These are phyloP conservation scores for Quercus phellos DNA, from an alignment of 331 rosid genomes.

Conservation along the genomic window DNA sequence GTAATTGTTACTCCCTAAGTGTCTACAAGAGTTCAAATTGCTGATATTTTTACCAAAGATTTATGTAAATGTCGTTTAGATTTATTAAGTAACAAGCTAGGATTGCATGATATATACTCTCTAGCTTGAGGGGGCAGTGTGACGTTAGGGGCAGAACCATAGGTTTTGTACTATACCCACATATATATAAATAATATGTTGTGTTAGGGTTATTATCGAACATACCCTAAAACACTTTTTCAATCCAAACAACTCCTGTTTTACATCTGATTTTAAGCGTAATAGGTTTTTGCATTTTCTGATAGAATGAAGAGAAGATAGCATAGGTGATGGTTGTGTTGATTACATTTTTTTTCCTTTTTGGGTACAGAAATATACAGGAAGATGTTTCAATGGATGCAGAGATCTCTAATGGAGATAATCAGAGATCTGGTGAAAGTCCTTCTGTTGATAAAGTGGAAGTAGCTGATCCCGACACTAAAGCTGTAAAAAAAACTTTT, in stretches of 20 bases:
- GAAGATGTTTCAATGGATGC: slow-evolving; percentile 57
- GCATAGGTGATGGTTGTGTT: slow-evolving; percentile 6
- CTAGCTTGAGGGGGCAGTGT: too few relatives aligned
- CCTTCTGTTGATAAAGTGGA: slow-evolving; percentile 44
- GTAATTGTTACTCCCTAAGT: too few relatives aligned
- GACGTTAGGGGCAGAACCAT: too few relatives aligned
- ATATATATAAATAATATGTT: too few relatives aligned
- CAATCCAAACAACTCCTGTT: neutral
- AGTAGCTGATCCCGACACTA: slow-evolving; percentile 45
- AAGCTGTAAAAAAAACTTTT: slow-evolving; percentile 29
- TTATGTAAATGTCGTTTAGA: too few relatives aligned
- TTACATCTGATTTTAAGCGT: neutral
- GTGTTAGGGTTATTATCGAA: too few relatives aligned
- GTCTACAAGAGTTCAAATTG: too few relatives aligned
- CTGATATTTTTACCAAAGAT: too few relatives aligned
- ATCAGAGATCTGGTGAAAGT: slow-evolving; percentile 48
- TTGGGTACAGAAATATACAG: slow-evolving; percentile 64
- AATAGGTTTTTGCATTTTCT: neutral
- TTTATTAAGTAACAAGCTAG: too few relatives aligned
- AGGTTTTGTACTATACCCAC: too few relatives aligned
- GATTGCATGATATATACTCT: too few relatives aligned
- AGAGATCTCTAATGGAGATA: slow-evolving; percentile 56
- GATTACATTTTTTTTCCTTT: slow-evolving; percentile 15
- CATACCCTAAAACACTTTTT: too few relatives aligned
- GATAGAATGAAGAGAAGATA: neutral